Evolutionary conservation across 768 basidiomycete genomes (phyloP).

Genomic region (Panellus pusillus): DNA sequence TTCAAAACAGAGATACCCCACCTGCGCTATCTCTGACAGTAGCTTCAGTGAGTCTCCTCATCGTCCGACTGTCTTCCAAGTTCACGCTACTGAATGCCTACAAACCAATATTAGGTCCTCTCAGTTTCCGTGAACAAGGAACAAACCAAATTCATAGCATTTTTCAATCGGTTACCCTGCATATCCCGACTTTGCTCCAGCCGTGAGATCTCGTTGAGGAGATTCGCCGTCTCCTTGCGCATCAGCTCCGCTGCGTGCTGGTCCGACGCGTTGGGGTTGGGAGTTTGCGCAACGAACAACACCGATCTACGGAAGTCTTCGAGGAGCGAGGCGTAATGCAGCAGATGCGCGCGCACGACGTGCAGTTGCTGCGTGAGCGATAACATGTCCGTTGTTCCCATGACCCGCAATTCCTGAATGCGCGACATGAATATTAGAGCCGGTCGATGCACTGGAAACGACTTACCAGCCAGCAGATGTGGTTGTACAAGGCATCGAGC

Average conservation of each 20-base stretch:
- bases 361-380: slow-evolving; percentile 56
- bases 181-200: slow-evolving; percentile 39
- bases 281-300: slow-evolving; percentile 46
- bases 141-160: slow-evolving; percentile 52
- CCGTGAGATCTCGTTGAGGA: slow-evolving; percentile 51
- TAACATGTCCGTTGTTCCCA: slow-evolving; percentile 38
- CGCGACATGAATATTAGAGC: too few relatives aligned
- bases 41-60: slow-evolving; percentile 53
- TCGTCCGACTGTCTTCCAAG: slow-evolving; percentile 52
- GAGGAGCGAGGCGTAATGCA: slow-evolving; percentile 57
- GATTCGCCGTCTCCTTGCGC: slow-evolving; percentile 46
- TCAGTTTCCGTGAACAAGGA: background rate
- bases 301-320: slow-evolving; percentile 56
- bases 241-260: slow-evolving; percentile 36
- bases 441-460: too few relatives aligned
- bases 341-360: slow-evolving; percentile 57
- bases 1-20: slow-evolving; percentile 21
- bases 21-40: slow-evolving; percentile 50
- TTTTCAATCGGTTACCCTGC: slow-evolving; percentile 51
- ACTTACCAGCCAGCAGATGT: slow-evolving; percentile 40
- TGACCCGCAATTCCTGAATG: slow-evolving; percentile 45
- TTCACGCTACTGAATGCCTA: slow-evolving; percentile 64
- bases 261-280: slow-evolving; percentile 53
- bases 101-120: background rate
- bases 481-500: slow-evolving; percentile 50